Percentiles rank a stretch among this genome's conserved stretches.
Evolutionary conservation across 768 basidiomycete genomes (phyloP).

Genomic region (Amanita pseudoporphyria): DNA sequence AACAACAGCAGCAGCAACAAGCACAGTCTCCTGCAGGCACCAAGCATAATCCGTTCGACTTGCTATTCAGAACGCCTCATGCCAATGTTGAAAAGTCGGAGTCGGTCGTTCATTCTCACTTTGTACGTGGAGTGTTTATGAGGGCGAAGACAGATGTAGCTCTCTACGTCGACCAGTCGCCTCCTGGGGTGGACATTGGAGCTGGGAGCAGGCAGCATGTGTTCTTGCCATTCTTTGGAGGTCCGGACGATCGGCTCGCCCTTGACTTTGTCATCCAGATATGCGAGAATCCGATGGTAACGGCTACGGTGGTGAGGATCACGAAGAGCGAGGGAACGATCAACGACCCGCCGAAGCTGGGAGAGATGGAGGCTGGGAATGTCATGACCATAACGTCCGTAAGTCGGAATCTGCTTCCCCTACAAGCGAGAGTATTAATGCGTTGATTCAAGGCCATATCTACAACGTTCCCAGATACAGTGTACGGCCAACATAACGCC

Average conservation of each 20-base stretch:
- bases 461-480: slow-evolving; percentile 49
- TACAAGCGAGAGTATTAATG: not conserved
- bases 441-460: not conserved
- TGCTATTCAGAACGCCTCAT: slow-evolving; percentile 35
- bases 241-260: slow-evolving; percentile 85
- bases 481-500: slow-evolving; percentile 57
- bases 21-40: not conserved
- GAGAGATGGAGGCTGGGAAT: slow-evolving; percentile 24
- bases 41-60: slow-evolving; percentile 59
- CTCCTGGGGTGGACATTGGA: slow-evolving; percentile 17
- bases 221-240: slow-evolving; percentile 89
- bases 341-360: slow-evolving; percentile 14
- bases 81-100: slow-evolving; percentile 29
- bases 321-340: slow-evolving; percentile 30
- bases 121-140: slow-evolving; percentile 73
- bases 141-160: slow-evolving; percentile 69
- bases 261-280: slow-evolving; percentile 80
- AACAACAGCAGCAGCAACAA: slow-evolving; percentile 5
- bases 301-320: slow-evolving; percentile 69
- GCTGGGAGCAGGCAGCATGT: slow-evolving; percentile 42
- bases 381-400: slow-evolving; percentile 41
- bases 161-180: slow-evolving; percentile 66
- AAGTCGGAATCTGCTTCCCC: slow-evolving; percentile 11
- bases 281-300: slow-evolving; percentile 56
- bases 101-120: slow-evolving; percentile 64